Base-by-base conservation (phyloP, 164 flowering plant species). In the Kalanchoe fedtschenkoi region DNA sequence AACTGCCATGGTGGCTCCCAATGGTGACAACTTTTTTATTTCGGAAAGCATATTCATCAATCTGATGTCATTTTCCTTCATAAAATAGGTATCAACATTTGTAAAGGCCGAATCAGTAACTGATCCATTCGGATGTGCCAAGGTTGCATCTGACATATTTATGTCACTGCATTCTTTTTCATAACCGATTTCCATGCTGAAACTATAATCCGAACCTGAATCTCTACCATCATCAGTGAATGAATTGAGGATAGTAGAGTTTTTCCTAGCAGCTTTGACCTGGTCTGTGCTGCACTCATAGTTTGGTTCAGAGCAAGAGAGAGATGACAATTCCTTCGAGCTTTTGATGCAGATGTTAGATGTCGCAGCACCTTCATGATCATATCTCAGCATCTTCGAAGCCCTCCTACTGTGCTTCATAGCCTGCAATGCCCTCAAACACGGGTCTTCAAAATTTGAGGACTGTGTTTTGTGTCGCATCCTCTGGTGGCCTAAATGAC, bases 401-500 rank as follows among this genome's bases (percentile, higher is more conserved):
- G 13, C n/a, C 21, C 9, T 58, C 38, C 26, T 33, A 28, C 34
- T 55, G 3, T 32, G 32, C 61, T 58, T 58, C 8, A 58, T 19
- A 58, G 61, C 34, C 39, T 58, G 38, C 38, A 33, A 15, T 58
- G 35, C 61, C 61, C 14, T 58, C 9, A 58, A 6, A 30, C 24
- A 30, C 38, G 35, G 35, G 34, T 34, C 61, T 3, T 19, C 28
- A 6, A 21, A 33, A 21, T 2, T 14, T 14, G 37, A 58, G 38
- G 38, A 16, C 1, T 28, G 35, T 21, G 38, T 34, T n/a, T 33
- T 15, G 24, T 16, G 17, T 58, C 0, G 29, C 54, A 22, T 6
- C 28, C 54, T 47, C 54, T 24, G 54, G 54, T 47, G 54, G 29
- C 10, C 11, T 47, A 11, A 6, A 47, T 19, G 14, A 24, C 54